Base-by-base conservation (phyloP, 2,329 filamentous ascomycete species). In the Ophiostoma angusticollis region DNA sequence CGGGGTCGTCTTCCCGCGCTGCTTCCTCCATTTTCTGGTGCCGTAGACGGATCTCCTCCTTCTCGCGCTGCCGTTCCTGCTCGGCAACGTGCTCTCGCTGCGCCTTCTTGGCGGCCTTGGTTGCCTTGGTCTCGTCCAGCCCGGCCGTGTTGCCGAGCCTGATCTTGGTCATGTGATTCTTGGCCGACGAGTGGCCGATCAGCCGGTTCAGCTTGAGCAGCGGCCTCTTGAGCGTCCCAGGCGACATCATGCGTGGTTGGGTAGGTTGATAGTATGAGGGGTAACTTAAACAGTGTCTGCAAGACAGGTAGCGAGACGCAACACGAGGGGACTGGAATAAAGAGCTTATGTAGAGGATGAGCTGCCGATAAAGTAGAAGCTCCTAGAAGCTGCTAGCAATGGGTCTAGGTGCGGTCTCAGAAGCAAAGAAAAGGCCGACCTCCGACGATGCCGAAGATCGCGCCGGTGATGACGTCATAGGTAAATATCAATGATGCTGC, bases 141-240 rank as follows among this genome's bases (percentile, higher is more conserved):
- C 45, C 51, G 3, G 53, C 52, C 7, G 56, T 54, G 45, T 61
- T 54, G 44, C 59, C 59, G 12, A 62, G 52, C 14, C 54, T 54
- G 4, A 56, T 48, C 44, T 58, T 61, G 18, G 54, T 54, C 29
- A 61, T 57, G 46, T 61, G 59, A 40, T 61, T 61, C 39, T 59
- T 59, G 17, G 59, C 57, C 19, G 54, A 47, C 1, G 55, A 43
- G 43, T 62, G 58, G 11, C 59, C 59, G 32, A 61, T 48, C 13
- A 61, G 45, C 30, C 58, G 53, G 45, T 61, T 62, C 12, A 62
- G 53, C 16, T 55, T 53, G 40, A 62, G 48, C 19, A 62, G 47
- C 17, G 58, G 58, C 46, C 58, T 54, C 46, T 56, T 62, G 25
- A 61, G 42, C 19, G 43, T 45, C 38, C 50, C 49, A 4, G 50